phyloP scores from a whole-genome alignment of 2,329 filamentous ascomycete genomes.

The Metarhizium rileyi region DNA sequence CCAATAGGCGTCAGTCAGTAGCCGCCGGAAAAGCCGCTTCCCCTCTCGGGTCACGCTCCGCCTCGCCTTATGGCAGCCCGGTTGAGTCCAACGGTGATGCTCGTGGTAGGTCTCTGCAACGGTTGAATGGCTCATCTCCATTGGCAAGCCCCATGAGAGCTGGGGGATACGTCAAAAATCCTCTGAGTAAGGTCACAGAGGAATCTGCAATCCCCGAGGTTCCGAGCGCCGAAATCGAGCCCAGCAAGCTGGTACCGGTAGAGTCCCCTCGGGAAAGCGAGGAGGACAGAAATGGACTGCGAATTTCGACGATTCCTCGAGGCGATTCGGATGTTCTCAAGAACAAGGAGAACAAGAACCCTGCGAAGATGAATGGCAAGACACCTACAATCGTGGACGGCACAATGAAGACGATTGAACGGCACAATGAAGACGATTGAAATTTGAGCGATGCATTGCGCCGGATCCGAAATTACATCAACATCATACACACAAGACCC shows the following conservation, averaged over 20 bases:
- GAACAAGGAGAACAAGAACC: constrained; percentile 28
- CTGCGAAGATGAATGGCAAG: constrained; percentile 34
- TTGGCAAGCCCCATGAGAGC: constrained; percentile 56
- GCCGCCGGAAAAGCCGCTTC: constrained; percentile 32
- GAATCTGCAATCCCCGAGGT: constrained; percentile 41
- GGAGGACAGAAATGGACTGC: constrained; percentile 23
- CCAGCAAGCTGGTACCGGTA: constrained; percentile 45
- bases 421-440: constrained; percentile 57
- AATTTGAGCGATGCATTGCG: constrained; percentile 29
- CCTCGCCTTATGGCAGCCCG: constrained; percentile 57
- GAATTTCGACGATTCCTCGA: constrained; percentile 21
- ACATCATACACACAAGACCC: not conserved
- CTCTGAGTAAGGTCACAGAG: constrained; percentile 65
- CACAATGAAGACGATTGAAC: constrained; percentile 52
- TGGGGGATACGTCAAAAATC: constrained; percentile 58
- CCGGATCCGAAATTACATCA: not conserved
- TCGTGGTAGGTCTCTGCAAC: constrained; percentile 63
- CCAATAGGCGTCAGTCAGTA: constrained; percentile 44
- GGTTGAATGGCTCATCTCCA: constrained; percentile 55
- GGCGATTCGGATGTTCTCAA: constrained; percentile 27
- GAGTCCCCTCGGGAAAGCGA: constrained; percentile 41
- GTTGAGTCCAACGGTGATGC: constrained; percentile 47
- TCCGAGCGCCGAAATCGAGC: constrained; percentile 27
- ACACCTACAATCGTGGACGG: constrained; percentile 35
- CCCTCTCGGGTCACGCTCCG: constrained; percentile 37